phyloP scores from a whole-genome alignment of 257 asterid genomes.

The Fraxinus americana region DNA sequence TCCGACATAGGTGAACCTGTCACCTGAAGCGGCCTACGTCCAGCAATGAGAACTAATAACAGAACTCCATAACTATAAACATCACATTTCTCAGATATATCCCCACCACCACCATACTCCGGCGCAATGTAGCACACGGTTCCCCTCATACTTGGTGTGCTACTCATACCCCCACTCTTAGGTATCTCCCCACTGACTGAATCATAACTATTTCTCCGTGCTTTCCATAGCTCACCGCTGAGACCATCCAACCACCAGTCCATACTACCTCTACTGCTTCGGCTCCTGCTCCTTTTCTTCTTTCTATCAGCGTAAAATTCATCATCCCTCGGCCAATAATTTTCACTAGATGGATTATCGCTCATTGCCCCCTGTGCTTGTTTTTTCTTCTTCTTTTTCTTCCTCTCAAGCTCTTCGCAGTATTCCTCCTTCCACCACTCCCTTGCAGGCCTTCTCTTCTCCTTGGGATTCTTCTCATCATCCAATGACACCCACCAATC shows the following conservation, averaged over 20 bases:
- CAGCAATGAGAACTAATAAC: constrained; percentile 76
- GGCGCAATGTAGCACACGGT: constrained; percentile 95
- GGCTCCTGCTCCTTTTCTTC: constrained; percentile 61
- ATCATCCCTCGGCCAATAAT: constrained; percentile 70
- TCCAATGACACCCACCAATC: constrained; percentile 98
- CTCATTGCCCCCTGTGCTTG: constrained; percentile 45
- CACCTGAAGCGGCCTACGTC: constrained; percentile 95
- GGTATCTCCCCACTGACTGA: constrained; percentile 81
- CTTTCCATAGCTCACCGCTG: constrained; percentile 82
- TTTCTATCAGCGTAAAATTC: constrained; percentile 45
- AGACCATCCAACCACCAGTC: constrained; percentile 95
- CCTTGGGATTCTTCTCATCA: constrained; percentile 73
- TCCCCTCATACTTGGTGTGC: constrained; percentile 98
- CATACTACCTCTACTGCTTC: constrained; percentile 65
- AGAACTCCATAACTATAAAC: constrained; percentile 91
- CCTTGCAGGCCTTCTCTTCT: constrained; percentile 87
- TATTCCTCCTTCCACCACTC: constrained; percentile 99
- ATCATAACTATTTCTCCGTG: constrained; percentile 66
- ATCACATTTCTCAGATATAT: constrained; percentile 84
- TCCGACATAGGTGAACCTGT: constrained; percentile 95
- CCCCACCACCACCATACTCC: constrained; percentile 76
- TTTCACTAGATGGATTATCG: constrained; percentile 55
- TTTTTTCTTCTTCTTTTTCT: constrained; percentile 79
- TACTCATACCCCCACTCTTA: constrained; percentile 80
- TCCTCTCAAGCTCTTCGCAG: constrained; percentile 84